Evolutionary conservation across 106 monocot genomes (phyloP), one percentile per base, ranked within the genome.

Genomic region (Amphibolis antarctica): DNA sequence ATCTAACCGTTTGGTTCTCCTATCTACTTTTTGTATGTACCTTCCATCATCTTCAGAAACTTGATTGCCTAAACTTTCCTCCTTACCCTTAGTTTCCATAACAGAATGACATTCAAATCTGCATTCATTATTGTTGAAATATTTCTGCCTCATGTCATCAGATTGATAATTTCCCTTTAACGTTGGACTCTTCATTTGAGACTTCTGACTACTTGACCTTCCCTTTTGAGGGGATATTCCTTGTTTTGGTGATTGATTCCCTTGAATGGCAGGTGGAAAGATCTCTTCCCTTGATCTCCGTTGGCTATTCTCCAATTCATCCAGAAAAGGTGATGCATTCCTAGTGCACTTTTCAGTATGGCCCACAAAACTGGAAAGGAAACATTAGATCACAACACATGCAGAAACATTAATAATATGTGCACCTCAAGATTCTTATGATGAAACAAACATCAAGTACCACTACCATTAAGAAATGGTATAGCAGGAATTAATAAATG

Each of bases 1-100:
- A 45, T 70, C 64, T 29, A 72, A 76, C 52, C 60, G 91, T 69
- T 84, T 94, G 62, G 29, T 74, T 28, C 78, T 96, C 22, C 69
- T 72, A 50, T 44, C 43, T n/a, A 29, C 57, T 30, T 64, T 62
- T 26, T 57, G 25, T 70, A 47, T 74, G 19, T 51, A 25, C 20
- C 44, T 46, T 45, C 50, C 55, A 65, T 65, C 29, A 30, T 77
- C 78, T 36, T 81, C 79, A 66, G 76, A 76, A 46, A 76, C 79
- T 47, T 84, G 81, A 62, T 74, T 66, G 27, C 51, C 42, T 23
- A 46, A 13, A 60, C 36, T 9, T 19, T 53, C 15, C 28, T 48
- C 20, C 44, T 71, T 74, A 43, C 28, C 67, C 30, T 59, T 71
- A 10, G 55, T 56, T 72, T 56, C 75, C 44, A 25, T 68, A 44